A percentile compares a stretch with the other conserved stretches of the same genome.
Conservation (phyloP, 148 eudicot species). For the Heliosperma pusillum region DNA sequence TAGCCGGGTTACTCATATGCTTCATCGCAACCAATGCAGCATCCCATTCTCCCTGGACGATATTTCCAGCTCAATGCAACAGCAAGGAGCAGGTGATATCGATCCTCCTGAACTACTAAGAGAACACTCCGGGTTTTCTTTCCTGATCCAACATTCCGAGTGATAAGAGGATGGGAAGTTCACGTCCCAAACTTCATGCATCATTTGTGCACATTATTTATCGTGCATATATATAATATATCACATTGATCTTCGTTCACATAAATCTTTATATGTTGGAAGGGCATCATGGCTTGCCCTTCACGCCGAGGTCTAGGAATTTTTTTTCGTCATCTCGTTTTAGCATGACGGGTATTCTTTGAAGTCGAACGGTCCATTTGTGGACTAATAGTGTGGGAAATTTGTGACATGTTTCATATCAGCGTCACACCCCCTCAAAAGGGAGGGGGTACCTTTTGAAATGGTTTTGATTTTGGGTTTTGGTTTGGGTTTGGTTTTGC, state of each 20-base stretch:
- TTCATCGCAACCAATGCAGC: constrained; percentile 42
- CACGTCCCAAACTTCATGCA: constrained; percentile 6
- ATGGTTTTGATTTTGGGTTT: constrained; percentile 7
- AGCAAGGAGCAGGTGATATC: constrained; percentile 63
- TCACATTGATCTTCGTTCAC: constrained; percentile 20
- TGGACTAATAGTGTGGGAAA: constrained; percentile 21
- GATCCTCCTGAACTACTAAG: constrained; percentile 88
- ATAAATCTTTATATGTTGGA: constrained; percentile 29
- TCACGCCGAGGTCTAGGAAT: constrained; percentile 28
- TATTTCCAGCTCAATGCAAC: constrained; percentile 77
- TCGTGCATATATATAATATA: constrained; percentile 18
- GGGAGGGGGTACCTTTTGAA: constrained; percentile 26
- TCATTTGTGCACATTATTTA: constrained; percentile 14
- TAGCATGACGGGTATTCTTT: constrained; percentile 34
- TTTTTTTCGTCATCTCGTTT: constrained; percentile 26
- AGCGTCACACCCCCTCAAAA: constrained; percentile 18
- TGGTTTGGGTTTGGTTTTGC: background rate
- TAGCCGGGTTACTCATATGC: background rate
- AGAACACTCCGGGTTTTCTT: constrained; percentile 85
- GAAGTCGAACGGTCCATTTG: constrained; percentile 27
- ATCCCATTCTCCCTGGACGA: constrained; percentile 95
- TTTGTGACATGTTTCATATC: constrained; percentile 19
- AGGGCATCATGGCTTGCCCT: constrained; percentile 31
- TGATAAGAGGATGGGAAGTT: constrained; percentile 13
- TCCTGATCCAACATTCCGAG: constrained; percentile 66